Percentiles rank a stretch among this genome's conserved stretches.
Evolutionary conservation across 2,329 filamentous ascomycete species (phyloP).

Genomic region (Fusarium redolens): DNA sequence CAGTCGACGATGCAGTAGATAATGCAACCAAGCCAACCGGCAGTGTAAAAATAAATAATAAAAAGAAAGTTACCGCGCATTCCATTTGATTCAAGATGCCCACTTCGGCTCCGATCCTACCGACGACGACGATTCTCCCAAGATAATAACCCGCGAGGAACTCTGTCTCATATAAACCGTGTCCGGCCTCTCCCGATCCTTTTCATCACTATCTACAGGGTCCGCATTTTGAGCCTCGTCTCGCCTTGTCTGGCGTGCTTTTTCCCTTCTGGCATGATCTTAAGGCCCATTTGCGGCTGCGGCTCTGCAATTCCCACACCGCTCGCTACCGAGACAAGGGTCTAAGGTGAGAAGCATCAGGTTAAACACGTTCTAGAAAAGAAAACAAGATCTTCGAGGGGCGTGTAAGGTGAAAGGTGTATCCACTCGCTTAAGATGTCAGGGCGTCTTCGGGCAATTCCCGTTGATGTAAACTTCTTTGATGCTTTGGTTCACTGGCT

Average conservation of each 20-base stretch:
- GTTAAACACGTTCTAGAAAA: constrained; percentile 17
- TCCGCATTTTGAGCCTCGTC: constrained; percentile 19
- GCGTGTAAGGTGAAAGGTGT: background rate
- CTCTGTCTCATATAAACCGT: background rate
- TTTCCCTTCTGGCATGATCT: constrained; percentile 34
- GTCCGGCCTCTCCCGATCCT: constrained; percentile 40
- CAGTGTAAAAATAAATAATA: background rate
- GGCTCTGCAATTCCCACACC: constrained; percentile 33
- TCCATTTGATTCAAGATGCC: constrained; percentile 8
- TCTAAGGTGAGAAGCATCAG: constrained; percentile 21
- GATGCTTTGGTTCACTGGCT: background rate
- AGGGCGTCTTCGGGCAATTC: constrained; percentile 38
- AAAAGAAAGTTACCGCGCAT: constrained; percentile 23
- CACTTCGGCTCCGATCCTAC: constrained; percentile 37
- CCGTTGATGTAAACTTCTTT: constrained; percentile 19
- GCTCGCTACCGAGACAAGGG: constrained; percentile 24
- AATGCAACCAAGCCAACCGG: constrained; percentile 1
- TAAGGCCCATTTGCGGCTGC: constrained; percentile 6
- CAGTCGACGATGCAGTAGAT: background rate
- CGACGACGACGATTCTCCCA: background rate
- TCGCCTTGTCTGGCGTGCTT: constrained; percentile 22
- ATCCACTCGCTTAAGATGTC: constrained; percentile 22
- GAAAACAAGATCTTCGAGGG: constrained; percentile 8
- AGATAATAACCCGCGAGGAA: constrained; percentile 29
- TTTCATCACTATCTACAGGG: constrained; percentile 8